Evolutionary conservation across 768 basidiomycete species (phyloP), one percentile per base, ranked within the genome.

Genomic region (Sutorius australiensis): DNA sequence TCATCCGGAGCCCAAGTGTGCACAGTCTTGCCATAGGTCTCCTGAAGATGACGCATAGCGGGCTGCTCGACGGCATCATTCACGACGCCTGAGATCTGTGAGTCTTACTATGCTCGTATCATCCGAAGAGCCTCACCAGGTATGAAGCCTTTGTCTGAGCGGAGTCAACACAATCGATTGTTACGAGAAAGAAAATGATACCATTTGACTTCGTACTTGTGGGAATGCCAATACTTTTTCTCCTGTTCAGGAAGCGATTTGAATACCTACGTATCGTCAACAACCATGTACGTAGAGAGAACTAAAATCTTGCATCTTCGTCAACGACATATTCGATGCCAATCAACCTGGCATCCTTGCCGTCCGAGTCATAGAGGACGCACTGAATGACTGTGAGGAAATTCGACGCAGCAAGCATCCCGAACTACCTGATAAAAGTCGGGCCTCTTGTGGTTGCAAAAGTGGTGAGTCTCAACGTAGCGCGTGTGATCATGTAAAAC

Each of bases 311-410:
- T 53, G 46, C 52, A 33, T 75, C 67, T 44, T 77, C 77, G 8
- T 72, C 69, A 13, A 80, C 66, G 49, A 80, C 72, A 55, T 82
- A 82, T 60, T 80, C 80, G 39, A 82, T 75, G 19, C 79, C 80
- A 48, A 82, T 79, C 44, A 81, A 64, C 38, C 75, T 70, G 5
- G 80, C 79, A 37, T 73, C 67, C 13, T 72, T 67, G 36, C 68
- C 62, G 41, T 72, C 70, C 0, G 67, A 69, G 61, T 77, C 76
- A 51, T 77, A 76, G 40, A 78, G 72, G 42, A 77, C 57, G 55
- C 77, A 79, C 62, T 77, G 71, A 42, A 63, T 53, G 46, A 66
- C 48, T 39, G 28, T 76, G 36, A 75, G 73, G 33, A 76, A 56
- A 58, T 19, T 32, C 17, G 6, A 34, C 7, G 34, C 11, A 13